phyloP scores from a whole-genome alignment of 2,329 filamentous ascomycete species.

The Reticulascus tulasneorum region DNA sequence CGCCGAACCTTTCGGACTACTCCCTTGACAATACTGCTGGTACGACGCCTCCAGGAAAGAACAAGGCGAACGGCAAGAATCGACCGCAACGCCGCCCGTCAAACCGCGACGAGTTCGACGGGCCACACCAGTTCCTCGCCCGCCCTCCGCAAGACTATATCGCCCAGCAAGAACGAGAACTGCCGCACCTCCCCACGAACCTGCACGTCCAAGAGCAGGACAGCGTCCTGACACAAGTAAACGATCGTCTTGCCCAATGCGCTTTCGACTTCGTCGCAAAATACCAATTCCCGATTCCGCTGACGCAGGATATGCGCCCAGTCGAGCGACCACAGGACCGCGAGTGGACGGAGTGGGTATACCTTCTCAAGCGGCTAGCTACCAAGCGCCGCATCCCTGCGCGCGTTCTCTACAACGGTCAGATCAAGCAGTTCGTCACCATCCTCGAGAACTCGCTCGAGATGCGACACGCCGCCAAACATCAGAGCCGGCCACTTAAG shows the following conservation, averaged over 20 bases:
- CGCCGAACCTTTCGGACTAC: constrained; percentile 58
- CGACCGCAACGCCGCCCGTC: constrained; percentile 65
- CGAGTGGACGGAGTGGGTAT: constrained; percentile 92
- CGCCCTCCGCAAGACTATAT: constrained; percentile 67
- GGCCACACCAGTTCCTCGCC: constrained; percentile 77
- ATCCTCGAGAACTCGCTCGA: constrained; percentile 84
- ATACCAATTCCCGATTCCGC: constrained; percentile 84
- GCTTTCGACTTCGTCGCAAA: constrained; percentile 89
- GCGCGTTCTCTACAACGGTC: constrained; percentile 78
- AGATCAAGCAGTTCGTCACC: constrained; percentile 88
- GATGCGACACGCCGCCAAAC: constrained; percentile 81
- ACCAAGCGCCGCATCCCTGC: constrained; percentile 84
- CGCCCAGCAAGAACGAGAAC: constrained; percentile 72
- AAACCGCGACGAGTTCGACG: constrained; percentile 86
- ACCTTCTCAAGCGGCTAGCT: constrained; percentile 77
- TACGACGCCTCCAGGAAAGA: constrained; percentile 35
- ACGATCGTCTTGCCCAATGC: constrained; percentile 79
- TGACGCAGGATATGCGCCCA: constrained; percentile 77
- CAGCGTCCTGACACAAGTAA: constrained; percentile 73
- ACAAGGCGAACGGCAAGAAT: constrained; percentile 43
- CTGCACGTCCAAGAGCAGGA: constrained; percentile 82
- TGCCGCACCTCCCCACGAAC: constrained; percentile 79
- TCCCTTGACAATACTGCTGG: constrained; percentile 49
- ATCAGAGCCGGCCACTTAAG: constrained; percentile 78
- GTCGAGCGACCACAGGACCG: constrained; percentile 71